Evolutionary conservation across 192 early-diverging fungal genomes (phyloP), one percentile per base, ranked within the genome.

Genomic region (Piromyces sp.): DNA sequence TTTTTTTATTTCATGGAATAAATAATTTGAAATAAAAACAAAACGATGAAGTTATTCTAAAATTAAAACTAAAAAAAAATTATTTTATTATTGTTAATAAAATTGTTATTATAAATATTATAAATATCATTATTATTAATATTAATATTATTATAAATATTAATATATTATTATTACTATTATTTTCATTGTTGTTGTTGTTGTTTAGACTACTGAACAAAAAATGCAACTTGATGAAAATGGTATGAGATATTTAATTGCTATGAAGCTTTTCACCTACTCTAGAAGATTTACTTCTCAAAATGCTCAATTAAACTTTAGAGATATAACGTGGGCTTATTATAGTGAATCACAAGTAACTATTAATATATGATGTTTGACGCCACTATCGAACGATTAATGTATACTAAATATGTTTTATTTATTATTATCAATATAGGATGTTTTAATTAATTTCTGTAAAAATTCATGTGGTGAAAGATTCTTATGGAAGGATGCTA

Each of bases 331-430:
- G 80, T 98, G 95, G 95, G 97, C 93, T 7, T 88, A 92, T 36
- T 94, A 94, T 83, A 96, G 94, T 86, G 93, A 95, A 82, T 97
- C 96, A 13, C 96, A 98, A 88, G 94, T 91, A 87, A n/a, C n/a
- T n/a, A n/a, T n/a, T n/a, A n/a, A n/a, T n/a, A n/a, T n/a, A n/a
- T n/a, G n/a, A n/a, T n/a, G n/a, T n/a, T n/a, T n/a, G n/a, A n/a
- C n/a, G n/a, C n/a, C n/a, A n/a, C n/a, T n/a, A n/a, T n/a, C n/a
- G n/a, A n/a, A n/a, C n/a, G n/a, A n/a, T n/a, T n/a, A n/a, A n/a
- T n/a, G n/a, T n/a, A n/a, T n/a, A n/a, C n/a, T n/a, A n/a, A n/a
- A n/a, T n/a, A n/a, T n/a, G n/a, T n/a, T n/a, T n/a, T 42, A 17
- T 40, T 22, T 40, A 30, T 1, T 29, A 2, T 0, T 14, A 15